Conservation (phyloP, 2,329 filamentous ascomycete species). For the Pseudophaeomoniella oleicola region DNA sequence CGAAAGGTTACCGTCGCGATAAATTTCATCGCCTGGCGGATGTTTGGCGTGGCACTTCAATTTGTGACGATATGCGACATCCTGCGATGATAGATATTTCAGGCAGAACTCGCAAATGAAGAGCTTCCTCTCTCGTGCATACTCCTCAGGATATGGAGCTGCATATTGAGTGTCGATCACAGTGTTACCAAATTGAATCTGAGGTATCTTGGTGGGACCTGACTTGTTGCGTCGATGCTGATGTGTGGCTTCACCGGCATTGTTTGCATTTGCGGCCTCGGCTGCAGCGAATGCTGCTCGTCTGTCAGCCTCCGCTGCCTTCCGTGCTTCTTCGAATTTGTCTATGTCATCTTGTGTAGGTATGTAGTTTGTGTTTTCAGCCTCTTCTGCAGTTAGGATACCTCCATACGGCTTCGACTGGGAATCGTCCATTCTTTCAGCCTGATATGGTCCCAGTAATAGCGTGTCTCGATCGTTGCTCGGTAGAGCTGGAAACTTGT, state of each 20-base stretch:
- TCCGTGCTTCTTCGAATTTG: slow-evolving; percentile 77
- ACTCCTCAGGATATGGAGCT: slow-evolving; percentile 94
- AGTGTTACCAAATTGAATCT: slow-evolving; percentile 93
- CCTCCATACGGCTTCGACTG: slow-evolving; percentile 92
- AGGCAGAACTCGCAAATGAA: slow-evolving; percentile 99
- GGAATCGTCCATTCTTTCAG: slow-evolving; percentile 26
- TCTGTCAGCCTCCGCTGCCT: slow-evolving; percentile 87
- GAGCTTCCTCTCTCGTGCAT: slow-evolving; percentile 89
- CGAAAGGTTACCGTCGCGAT: slow-evolving; percentile 81
- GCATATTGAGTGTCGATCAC: slow-evolving; percentile 99
- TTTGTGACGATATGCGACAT: slow-evolving; percentile 95
- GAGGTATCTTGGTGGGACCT: slow-evolving; percentile 92
- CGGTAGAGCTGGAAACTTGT: slow-evolving; percentile 13
- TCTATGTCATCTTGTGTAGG: slow-evolving; percentile 68
- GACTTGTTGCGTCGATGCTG: slow-evolving; percentile 57
- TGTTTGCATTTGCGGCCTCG: slow-evolving; percentile 46
- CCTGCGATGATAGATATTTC: slow-evolving; percentile 99
- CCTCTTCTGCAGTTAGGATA: slow-evolving; percentile 75
- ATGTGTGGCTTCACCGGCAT: slow-evolving; percentile 45
- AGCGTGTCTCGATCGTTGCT: slow-evolving; percentile 7
- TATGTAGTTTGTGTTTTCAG: slow-evolving; percentile 79
- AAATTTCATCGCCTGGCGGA: slow-evolving; percentile 94
- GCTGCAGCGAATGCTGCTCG: slow-evolving; percentile 33
- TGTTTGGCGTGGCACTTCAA: slow-evolving; percentile 93
- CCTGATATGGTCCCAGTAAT: background rate